These are phyloP conservation scores for Fraxinus sp. DNA, from an alignment of 305 asterid genomes.

Conservation along the genomic window DNA sequence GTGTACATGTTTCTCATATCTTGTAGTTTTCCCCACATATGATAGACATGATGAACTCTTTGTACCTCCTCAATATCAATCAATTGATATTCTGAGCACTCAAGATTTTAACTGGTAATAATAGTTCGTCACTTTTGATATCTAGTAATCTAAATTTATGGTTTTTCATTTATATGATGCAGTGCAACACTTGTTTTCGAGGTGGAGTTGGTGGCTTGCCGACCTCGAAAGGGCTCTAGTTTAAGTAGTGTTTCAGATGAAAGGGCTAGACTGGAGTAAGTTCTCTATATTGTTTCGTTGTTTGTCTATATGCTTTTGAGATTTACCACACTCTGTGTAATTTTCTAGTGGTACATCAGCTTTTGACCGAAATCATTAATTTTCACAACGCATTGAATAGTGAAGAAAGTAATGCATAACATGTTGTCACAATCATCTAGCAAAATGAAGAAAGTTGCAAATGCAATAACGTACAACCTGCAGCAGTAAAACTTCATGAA, in stretches of 20 bases:
- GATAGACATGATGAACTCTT: not conserved
- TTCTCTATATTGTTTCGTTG: not conserved
- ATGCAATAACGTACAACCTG: not conserved
- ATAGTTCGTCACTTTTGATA: not conserved
- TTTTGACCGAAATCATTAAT: not conserved
- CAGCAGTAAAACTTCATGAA: not conserved
- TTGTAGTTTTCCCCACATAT: not conserved
- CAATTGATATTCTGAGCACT: not conserved
- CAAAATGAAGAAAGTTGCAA: not conserved
- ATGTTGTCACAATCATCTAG: not conserved
- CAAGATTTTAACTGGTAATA: not conserved
- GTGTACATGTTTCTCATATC: not conserved
- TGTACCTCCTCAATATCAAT: not conserved
- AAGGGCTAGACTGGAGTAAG: constrained; percentile 94
- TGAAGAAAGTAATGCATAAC: not conserved
- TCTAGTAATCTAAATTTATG: not conserved
- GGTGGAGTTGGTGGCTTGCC: constrained; percentile 92
- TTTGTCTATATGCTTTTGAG: not conserved
- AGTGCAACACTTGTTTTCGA: constrained; percentile 89
- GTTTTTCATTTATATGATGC: constrained; percentile 28
- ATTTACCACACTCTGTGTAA: not conserved
- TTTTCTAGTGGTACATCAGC: not conserved
- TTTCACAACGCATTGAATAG: not conserved
- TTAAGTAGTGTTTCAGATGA: constrained; percentile 83
- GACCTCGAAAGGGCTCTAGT: constrained; percentile 92